A percentile compares a stretch with the other conserved stretches of the same genome.
Evolutionary conservation across 352 stramenopile genomes (phyloP).

Genomic region (Phytophthora chlamydospora): DNA sequence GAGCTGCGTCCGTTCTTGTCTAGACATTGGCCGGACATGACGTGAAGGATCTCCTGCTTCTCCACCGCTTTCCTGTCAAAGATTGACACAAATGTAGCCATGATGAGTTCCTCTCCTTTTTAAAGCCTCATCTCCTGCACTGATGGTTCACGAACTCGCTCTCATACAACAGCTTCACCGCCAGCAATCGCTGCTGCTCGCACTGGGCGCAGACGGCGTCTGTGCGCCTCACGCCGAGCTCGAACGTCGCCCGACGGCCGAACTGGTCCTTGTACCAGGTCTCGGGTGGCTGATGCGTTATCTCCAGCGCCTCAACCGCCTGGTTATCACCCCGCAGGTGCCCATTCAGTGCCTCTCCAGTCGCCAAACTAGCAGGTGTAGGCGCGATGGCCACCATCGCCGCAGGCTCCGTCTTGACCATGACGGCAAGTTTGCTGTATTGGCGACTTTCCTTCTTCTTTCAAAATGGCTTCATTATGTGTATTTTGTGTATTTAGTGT

Average conservation of each 20-base stretch:
- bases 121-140: not conserved
- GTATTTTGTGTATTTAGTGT: no score
- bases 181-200: slow-evolving; percentile 54
- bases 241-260: slow-evolving; percentile 76
- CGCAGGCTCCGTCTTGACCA: slow-evolving; percentile 19
- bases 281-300: slow-evolving; percentile 62
- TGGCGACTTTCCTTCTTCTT: slow-evolving; percentile 5
- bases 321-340: not conserved
- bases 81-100: slow-evolving; percentile 5
- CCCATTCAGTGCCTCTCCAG: not conserved
- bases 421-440: not conserved
- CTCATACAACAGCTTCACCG: slow-evolving; percentile 76
- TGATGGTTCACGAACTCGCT: slow-evolving; percentile 40
- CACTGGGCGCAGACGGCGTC: slow-evolving; percentile 47
- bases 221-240: slow-evolving; percentile 47
- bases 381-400: slow-evolving; percentile 29
- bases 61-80: slow-evolving; percentile 64
- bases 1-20: slow-evolving; percentile 58
- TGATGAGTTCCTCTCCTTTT: slow-evolving; percentile 3
- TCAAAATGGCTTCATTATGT: not conserved
- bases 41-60: slow-evolving; percentile 76
- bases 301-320: slow-evolving; percentile 45
- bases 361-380: slow-evolving; percentile 4
- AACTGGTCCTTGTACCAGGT: slow-evolving; percentile 87
- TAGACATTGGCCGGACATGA: slow-evolving; percentile 66